A percentile compares a stretch with the other conserved stretches of the same genome.
Evolutionary conservation across 495 filamentous ascomycete species (phyloP).

Genomic region (Lasiosphaeria miniovina): DNA sequence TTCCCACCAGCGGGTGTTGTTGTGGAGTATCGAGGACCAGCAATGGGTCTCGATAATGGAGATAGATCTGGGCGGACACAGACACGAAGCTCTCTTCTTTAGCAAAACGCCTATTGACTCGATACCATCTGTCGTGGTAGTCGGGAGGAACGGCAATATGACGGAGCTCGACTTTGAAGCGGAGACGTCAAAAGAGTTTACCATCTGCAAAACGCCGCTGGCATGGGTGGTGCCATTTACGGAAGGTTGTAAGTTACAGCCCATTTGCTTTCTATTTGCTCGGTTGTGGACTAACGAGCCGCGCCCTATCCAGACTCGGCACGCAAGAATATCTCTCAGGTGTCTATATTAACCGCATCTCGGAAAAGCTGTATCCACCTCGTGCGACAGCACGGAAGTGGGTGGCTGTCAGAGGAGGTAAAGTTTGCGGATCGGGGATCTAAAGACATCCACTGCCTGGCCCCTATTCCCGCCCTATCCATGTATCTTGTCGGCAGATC

Average conservation of each 20-base stretch:
- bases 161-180: constrained; percentile 45
- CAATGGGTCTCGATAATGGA: constrained; percentile 47
- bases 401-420: constrained; percentile 38
- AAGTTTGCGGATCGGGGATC: constrained; percentile 29
- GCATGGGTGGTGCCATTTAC: constrained; percentile 41
- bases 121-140: constrained; percentile 48
- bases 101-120: constrained; percentile 29
- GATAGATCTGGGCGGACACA: constrained; percentile 50
- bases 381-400: constrained; percentile 34
- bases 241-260: constrained; percentile 34
- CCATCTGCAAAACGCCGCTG: constrained; percentile 44
- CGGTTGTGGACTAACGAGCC: background rate
- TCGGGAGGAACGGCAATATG: constrained; percentile 57
- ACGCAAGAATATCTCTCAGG: constrained; percentile 8
- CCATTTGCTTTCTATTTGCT: background rate
- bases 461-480: constrained; percentile 44
- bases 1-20: constrained; percentile 48
- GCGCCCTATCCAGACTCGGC: constrained; percentile 11
- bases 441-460: constrained; percentile 36
- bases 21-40: constrained; percentile 57
- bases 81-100: constrained; percentile 59
- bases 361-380: constrained; percentile 45
- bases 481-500: constrained; percentile 45
- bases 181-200: constrained; percentile 31
- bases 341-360: constrained; percentile 40